Evolutionary conservation across 176 grass and related monocot genomes (phyloP), one percentile per base, ranked within the genome.

Genomic region (Paspalum vaginatum): DNA sequence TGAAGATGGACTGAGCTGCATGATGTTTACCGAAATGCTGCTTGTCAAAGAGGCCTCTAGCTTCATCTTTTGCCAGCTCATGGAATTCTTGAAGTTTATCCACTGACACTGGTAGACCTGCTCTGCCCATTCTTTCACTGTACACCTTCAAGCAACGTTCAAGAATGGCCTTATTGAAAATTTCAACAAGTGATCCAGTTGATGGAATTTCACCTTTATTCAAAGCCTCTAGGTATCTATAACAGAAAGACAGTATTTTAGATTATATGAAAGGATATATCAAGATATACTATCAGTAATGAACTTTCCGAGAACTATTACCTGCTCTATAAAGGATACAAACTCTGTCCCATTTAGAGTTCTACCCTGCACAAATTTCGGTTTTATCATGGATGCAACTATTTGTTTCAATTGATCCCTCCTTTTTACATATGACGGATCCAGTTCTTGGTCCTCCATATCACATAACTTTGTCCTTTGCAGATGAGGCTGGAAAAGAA

Each of bases 201-300:
- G 92, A 89, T 51, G 95, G 95, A 83, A 98, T 98, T 88, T 98
- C 95, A 2, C 95, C 95, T 92, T 95, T 87, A 61, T 98, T 98
- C 55, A 98, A 89, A 58, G 95, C 92, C 37, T 95, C 92, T 61
- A 98, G 83, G 83, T 71, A 98, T 98, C 95, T 98, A 65, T 46
- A 79, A 64, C 50, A 72, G 89, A 84, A 18, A 5, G 43, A 61
- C 32, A 62, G 18, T 64, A 32, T 32, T 69, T 77, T 15, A 60
- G 53, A 83, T 4, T 43, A 54, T 24, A 65, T 75, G 72, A 37
- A 75, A n/a, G 46, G 69, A 80, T n/a, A 18, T 43, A 75, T 79
- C n/a, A 26, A 10, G 10, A 80, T 55, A 54, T 11, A 54, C 8
- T 25, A 38, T 77, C 38, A 37, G 25, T 26, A 55, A 65, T 57